Conservation (phyloP, 2,329 filamentous ascomycete genomes). For the Curvularia hawaiiensis region DNA sequence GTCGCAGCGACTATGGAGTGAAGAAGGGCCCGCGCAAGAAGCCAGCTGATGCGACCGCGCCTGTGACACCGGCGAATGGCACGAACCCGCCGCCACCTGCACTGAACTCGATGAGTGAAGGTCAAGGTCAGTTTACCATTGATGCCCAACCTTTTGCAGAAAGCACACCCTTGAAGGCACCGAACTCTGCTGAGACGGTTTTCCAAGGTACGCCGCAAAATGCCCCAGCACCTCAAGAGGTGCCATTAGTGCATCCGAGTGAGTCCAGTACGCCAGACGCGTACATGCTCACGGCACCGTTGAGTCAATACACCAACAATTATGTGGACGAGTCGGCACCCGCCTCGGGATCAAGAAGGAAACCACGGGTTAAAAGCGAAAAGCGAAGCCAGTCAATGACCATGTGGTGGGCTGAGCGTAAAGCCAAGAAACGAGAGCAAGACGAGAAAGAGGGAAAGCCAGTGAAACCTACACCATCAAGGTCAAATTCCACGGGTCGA, state of each 20-base stretch:
- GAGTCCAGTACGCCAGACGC: conserved; percentile 38
- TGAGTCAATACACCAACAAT: conserved; percentile 40
- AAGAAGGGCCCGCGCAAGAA: conserved; percentile 55
- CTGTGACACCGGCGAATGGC: conserved; percentile 28
- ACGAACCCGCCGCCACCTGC: conserved; percentile 34
- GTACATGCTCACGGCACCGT: conserved; percentile 43
- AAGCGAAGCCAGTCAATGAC: conserved; percentile 53
- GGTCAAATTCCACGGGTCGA: conserved; percentile 34
- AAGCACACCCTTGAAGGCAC: conserved; percentile 25
- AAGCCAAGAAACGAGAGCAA: conserved; percentile 44
- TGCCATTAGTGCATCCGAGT: conserved; percentile 23
- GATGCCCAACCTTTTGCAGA: conserved; percentile 35
- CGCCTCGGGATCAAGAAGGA: conserved; percentile 36
- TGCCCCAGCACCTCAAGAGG: conserved; percentile 25
- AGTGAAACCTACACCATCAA: conserved; percentile 25
- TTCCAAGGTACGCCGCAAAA: conserved; percentile 45
- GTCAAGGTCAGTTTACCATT: conserved; percentile 46
- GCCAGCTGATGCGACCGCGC: conserved; percentile 28
- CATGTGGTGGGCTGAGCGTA: conserved; percentile 54
- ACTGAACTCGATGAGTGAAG: conserved; percentile 45
- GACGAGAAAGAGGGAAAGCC: conserved; percentile 37
- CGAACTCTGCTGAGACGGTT: conserved; percentile 41
- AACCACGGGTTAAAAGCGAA: conserved; percentile 50
- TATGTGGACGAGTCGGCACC: conserved; percentile 37
- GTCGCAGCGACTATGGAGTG: conserved; percentile 54